phyloP scores from a whole-genome alignment of 2,329 filamentous ascomycete species.

The Ophiosphaerella herpotricha region DNA sequence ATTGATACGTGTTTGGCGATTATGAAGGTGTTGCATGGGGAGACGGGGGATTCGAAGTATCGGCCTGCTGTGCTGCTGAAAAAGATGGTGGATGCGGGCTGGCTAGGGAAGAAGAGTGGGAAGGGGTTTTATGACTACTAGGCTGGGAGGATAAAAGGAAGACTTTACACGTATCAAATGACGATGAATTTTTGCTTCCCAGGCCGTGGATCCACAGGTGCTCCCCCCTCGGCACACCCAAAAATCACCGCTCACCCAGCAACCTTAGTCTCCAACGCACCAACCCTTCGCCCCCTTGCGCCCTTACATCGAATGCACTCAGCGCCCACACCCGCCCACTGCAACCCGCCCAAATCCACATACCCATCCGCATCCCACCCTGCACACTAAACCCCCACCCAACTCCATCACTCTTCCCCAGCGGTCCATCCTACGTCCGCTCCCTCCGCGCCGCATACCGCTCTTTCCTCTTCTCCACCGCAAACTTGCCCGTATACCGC shows the following conservation, averaged over 20 bases:
- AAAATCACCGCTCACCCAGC: no score
- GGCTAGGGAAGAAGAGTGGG: slow-evolving; percentile 95
- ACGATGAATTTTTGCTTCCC: no score
- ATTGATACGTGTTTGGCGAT: slow-evolving; percentile 95
- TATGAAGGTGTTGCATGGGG: slow-evolving; percentile 90
- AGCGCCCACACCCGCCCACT: no score
- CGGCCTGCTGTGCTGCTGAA: slow-evolving; percentile 82
- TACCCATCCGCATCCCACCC: no score
- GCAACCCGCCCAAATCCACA: no score
- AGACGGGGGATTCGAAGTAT: slow-evolving; percentile 96
- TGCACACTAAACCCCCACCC: neutral
- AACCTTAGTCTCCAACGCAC: no score
- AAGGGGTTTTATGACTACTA: slow-evolving; percentile 95
- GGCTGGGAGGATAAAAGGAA: neutral
- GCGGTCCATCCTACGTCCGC: neutral
- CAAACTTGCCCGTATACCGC: slow-evolving; percentile 15
- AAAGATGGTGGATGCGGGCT: slow-evolving; percentile 98
- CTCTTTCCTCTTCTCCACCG: neutral
- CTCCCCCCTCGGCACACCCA: no score
- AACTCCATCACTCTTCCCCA: neutral
- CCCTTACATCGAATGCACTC: no score
- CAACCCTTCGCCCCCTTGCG: no score
- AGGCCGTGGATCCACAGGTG: no score
- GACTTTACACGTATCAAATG: no score
- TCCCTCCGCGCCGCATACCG: neutral